Evolutionary conservation across 345 rosid genomes (phyloP).

Genomic region (Geranium rotundifolium): DNA sequence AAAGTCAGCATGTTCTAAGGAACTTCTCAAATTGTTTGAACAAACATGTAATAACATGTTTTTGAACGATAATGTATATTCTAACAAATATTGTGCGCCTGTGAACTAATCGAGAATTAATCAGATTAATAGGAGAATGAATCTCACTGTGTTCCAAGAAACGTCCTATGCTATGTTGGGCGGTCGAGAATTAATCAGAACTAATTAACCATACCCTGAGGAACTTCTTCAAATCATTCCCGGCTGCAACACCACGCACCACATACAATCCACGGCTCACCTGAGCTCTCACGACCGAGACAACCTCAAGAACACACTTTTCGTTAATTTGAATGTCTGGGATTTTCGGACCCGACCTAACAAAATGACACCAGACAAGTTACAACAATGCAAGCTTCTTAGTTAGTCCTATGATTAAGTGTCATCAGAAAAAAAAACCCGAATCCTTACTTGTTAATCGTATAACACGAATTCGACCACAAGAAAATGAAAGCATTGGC

Average conservation of each 20-base stretch:
- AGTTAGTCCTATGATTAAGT: not conserved
- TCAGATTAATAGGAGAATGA: too few relatives aligned
- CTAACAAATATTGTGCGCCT: too few relatives aligned
- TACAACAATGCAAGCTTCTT: not conserved
- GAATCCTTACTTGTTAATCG: conserved; percentile 34
- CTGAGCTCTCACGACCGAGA: conserved; percentile 34
- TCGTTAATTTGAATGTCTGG: conserved; percentile 42
- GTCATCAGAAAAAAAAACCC: not conserved
- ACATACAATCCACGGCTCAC: conserved; percentile 35
- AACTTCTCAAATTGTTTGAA: too few relatives aligned
- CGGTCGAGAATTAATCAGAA: too few relatives aligned
- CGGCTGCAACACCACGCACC: conserved; percentile 43
- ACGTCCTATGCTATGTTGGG: too few relatives aligned
- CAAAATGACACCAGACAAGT: not conserved
- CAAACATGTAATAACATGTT: too few relatives aligned
- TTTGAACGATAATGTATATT: too few relatives aligned
- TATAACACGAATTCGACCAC: conserved; percentile 65
- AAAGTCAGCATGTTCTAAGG: too few relatives aligned
- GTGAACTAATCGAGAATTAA: too few relatives aligned
- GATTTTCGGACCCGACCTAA: conserved; percentile 50
- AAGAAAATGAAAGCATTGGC: conserved; percentile 54
- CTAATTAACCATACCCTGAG: conserved; percentile 30
- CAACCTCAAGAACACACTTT: conserved; percentile 36
- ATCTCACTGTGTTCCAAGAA: too few relatives aligned
- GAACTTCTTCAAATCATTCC: conserved; percentile 56